Evolutionary conservation across 139 green algal genomes (phyloP), one percentile per base, ranked within the genome.

Genomic region (Closterium sp.): DNA sequence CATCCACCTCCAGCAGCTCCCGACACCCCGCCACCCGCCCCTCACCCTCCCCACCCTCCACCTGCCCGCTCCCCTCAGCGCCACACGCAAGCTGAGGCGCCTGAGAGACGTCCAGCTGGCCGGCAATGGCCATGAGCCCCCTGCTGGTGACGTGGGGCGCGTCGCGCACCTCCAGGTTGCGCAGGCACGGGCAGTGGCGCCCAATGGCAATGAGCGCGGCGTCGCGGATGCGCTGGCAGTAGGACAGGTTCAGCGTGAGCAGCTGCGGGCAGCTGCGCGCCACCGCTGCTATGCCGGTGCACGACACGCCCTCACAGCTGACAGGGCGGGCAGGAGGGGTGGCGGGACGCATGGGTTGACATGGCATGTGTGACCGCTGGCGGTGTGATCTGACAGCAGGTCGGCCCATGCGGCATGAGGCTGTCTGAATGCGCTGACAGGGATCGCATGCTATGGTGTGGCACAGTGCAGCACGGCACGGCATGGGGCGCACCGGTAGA

Each of bases 101-200:
- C 55, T 28, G 55, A 2, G 55, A 16, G 0, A 19, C 16, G 16
- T 16, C 16, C 55, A 76, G 55, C 0, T 7, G 55, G 33, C 33
- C 33, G 55, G 88, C 89, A 19, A 92, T 25, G n/a, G 32, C 76
- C 12, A 30, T 12, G 25, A 89, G 83, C 28, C 89, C 81, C 34
- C n/a, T n/a, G 23, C 32, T 83, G 25, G 88, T 89, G 81, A 92
- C 23, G 12, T 16, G 31, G 10, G 19, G 81, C 28, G 30, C 31
- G 83, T 85, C 89, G 33, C 89, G 81, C 30, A 92, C 28, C 33
- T 92, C 81, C 23, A 89, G 28, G 31, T 92, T 92, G 33, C 84
- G 35, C 36, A 92, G 84, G n/a, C n/a, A 12, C 23, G 28, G 35
- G 81, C 81, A 89, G 34, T 33, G 21, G 31, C 64, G 31, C 23